Conservation (phyloP, 331 rosid species). For the Stylosanthes scabra region DNA sequence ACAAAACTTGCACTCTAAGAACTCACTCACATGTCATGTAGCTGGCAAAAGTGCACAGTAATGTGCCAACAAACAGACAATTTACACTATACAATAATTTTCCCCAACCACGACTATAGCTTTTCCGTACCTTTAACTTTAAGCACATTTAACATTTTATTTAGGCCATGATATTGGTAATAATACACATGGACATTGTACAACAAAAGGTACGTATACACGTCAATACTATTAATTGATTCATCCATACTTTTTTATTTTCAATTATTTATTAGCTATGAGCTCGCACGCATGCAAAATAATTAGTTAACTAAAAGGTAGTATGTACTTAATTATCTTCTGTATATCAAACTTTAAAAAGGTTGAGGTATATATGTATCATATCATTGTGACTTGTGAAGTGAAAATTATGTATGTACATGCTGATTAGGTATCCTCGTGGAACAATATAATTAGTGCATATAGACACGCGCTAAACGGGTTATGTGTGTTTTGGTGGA, state of each 20-base stretch:
- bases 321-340: not conserved
- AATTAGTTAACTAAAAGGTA: not conserved
- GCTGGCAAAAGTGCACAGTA: conserved; percentile 40
- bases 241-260: not conserved
- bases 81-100: not conserved
- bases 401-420: too few species aligned
- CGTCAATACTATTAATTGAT: not conserved
- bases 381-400: too few species aligned
- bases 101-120: conserved; percentile 18
- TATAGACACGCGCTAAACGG: too few species aligned
- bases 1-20: conserved; percentile 44
- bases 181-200: not conserved
- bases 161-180: not conserved
- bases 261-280: not conserved
- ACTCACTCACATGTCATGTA: conserved; percentile 40
- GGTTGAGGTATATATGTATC: not conserved
- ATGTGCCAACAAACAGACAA: conserved; percentile 3
- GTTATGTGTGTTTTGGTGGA: too few species aligned
- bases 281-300: not conserved
- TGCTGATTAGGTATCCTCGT: too few species aligned
- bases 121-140: conserved; percentile 30
- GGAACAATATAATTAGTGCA: too few species aligned
- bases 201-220: not conserved
- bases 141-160: conserved; percentile 20
- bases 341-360: not conserved